Evolutionary conservation across 257 asterid genomes (phyloP).

Genomic region (Leptodermis oblonga): DNA sequence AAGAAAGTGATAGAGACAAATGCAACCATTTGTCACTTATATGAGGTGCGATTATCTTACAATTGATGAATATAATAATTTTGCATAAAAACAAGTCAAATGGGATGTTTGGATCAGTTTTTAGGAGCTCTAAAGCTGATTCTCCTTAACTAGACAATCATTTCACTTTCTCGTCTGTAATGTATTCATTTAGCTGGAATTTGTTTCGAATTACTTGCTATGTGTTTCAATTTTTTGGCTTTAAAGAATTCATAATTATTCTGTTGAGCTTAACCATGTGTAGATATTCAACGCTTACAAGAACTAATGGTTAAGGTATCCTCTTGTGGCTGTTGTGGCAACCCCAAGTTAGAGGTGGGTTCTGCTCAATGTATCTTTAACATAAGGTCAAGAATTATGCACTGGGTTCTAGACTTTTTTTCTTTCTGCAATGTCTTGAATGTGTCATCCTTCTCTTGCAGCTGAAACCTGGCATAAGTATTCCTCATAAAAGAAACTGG

Average conservation of each 20-base stretch:
- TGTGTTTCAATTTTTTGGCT: too few relatives aligned
- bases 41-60: too few relatives aligned
- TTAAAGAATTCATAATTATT: not conserved
- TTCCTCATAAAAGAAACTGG: constrained; percentile 66
- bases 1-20: too few relatives aligned
- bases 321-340: constrained; percentile 71
- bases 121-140: too few relatives aligned
- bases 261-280: constrained; percentile 41
- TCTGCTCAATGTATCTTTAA: not conserved
- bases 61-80: too few relatives aligned
- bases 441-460: constrained; percentile 27
- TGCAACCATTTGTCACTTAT: too few relatives aligned
- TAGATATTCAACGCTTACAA: constrained; percentile 75
- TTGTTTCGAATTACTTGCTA: too few relatives aligned
- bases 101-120: too few relatives aligned
- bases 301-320: constrained; percentile 85
- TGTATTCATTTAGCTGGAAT: too few relatives aligned
- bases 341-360: constrained; percentile 76
- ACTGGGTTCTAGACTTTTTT: not conserved
- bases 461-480: constrained; percentile 75
- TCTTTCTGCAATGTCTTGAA: not conserved
- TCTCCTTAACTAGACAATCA: too few relatives aligned
- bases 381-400: not conserved
- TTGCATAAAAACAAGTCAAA: too few relatives aligned
- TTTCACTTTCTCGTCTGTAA: too few relatives aligned